Evolutionary conservation across 768 basidiomycete species (phyloP), one percentile per base, ranked within the genome.

Genomic region (Naematelia aurantialba): DNA sequence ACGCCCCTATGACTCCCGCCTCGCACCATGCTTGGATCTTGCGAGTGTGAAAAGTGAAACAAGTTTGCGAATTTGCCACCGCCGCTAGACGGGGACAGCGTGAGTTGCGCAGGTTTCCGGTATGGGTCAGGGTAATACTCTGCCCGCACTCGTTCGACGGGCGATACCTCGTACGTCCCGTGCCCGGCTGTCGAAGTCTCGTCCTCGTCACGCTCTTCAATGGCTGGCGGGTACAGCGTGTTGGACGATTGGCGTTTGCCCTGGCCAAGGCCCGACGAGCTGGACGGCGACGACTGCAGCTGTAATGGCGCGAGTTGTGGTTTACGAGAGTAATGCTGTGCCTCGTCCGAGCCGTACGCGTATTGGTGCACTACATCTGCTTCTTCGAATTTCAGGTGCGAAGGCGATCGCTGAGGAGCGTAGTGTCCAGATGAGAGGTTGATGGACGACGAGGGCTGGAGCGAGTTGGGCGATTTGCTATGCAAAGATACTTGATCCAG

Each of bases 281-380:
- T 17, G 8, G 34, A 39, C 8, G 34, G 17, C 34, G 34, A 39
- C 8, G 34, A 39, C 8, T 39, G 34, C 17, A 39, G 8, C 34
- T 39, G 34, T 17, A 39, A 17, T 39, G 34, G 34, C 8, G 34
- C 34, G 17, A 39, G 34, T 8, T 39, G 34, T 39, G 34, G 34
- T 17, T 39, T 39, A 8, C 34, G 34, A 39, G 34, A 39, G 17
- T 39, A 39, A 17, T 39, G 34, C 34, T 39, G 34, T 39, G 34
- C 34, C 17, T 39, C 34, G 17, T 39, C 34, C 34, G 34, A 39
- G 17, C 34, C 67, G 49, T 69, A 64, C 22, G 66, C 72, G 49
- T 74, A 73, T 48, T 74, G 76, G 63, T 78, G 77, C 4, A 76
- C 69, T 4, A 71, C 66, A 47, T 78, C 77, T 25, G 70, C 67